Conservation (phyloP, 225 moss, liverwort and hornwort genomes). For the Climacium dendroides region DNA sequence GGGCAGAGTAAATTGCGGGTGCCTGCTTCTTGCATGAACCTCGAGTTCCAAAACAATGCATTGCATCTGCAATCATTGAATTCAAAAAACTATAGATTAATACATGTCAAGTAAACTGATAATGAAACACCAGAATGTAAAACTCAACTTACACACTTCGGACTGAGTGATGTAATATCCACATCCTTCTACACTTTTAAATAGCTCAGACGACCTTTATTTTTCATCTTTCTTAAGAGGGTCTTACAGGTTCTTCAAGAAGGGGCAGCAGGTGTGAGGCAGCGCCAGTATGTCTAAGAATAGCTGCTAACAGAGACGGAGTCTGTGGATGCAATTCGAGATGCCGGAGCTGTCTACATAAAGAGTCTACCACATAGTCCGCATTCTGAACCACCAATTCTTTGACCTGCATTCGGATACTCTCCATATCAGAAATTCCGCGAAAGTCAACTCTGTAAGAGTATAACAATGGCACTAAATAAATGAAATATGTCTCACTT, state of each 20-base stretch:
- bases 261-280: slow-evolving; percentile 88
- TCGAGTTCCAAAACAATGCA: slow-evolving; percentile 79
- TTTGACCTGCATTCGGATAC: slow-evolving; percentile 47
- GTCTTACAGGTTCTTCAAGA: slow-evolving; percentile 84
- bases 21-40: slow-evolving; percentile 66
- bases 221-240: background rate
- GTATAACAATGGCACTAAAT: background rate
- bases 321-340: slow-evolving; percentile 62
- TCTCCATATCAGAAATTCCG: background rate
- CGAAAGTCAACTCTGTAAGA: background rate
- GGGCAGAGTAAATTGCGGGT: slow-evolving; percentile 77
- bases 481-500: background rate
- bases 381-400: slow-evolving; percentile 75
- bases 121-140: background rate
- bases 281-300: slow-evolving; percentile 77
- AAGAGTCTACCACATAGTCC: slow-evolving; percentile 80
- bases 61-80: slow-evolving; percentile 42
- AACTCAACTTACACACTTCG: background rate
- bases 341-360: slow-evolving; percentile 93
- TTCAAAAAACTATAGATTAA: background rate
- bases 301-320: slow-evolving; percentile 78
- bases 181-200: background rate
- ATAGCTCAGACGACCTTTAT: background rate
- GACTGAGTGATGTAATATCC: background rate
- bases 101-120: background rate